phyloP scores from a whole-genome alignment of 176 grass and related monocot genomes.

The Pontederia crassipes region DNA sequence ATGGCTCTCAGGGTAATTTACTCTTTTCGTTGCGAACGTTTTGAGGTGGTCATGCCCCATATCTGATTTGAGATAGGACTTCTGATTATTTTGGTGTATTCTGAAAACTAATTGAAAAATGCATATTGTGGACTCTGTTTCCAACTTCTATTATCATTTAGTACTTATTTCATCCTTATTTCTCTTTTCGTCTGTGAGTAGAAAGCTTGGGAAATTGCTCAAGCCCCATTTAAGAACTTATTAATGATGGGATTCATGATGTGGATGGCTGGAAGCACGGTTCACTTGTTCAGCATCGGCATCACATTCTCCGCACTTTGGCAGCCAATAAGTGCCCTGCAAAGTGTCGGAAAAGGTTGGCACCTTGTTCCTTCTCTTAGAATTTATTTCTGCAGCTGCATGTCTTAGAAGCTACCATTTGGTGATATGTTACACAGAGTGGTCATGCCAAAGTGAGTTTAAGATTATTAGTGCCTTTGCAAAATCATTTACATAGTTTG shows the following conservation, averaged over 20 bases:
- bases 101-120: too few species aligned
- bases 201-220: slow-evolving; percentile 99
- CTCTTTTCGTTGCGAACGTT: too few species aligned
- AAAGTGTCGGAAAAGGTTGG: slow-evolving; percentile 77
- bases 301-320: slow-evolving; percentile 94
- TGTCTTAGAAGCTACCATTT: not conserved
- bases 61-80: too few species aligned
- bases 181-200: slow-evolving; percentile 24
- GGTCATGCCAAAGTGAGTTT: too few species aligned
- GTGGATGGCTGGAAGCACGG: slow-evolving; percentile 98
- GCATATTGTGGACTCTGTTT: too few species aligned
- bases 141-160: not conserved
- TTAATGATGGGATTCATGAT: slow-evolving; percentile 99
- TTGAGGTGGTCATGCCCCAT: too few species aligned
- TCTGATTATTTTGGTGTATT: too few species aligned
- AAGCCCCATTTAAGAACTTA: slow-evolving; percentile 90
- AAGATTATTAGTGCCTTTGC: too few species aligned
- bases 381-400: not conserved
- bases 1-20: too few species aligned
- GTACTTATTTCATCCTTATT: slow-evolving; percentile 3
- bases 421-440: too few species aligned
- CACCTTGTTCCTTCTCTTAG: not conserved
- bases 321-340: slow-evolving; percentile 69
- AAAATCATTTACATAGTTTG: too few species aligned
- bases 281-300: slow-evolving; percentile 97